Percentiles rank a stretch among this genome's conserved stretches.
Evolutionary conservation across 257 asterid genomes (phyloP).

Genomic region (Verbascum thapsus): DNA sequence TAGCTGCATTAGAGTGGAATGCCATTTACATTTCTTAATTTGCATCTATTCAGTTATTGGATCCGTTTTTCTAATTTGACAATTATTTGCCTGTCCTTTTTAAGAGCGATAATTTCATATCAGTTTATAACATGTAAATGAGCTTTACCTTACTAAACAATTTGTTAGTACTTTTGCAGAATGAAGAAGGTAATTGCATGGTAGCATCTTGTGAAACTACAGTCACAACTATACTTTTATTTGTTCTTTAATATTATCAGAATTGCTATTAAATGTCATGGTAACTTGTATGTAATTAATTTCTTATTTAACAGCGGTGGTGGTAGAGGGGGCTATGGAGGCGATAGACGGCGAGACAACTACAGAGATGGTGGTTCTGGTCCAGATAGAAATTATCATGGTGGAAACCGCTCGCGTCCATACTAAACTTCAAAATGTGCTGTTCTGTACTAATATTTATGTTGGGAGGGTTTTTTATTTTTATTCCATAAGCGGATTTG

Average conservation of each 20-base stretch:
- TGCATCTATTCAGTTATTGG: background rate
- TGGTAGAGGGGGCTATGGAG: slow-evolving; percentile 94
- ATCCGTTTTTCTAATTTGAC: background rate
- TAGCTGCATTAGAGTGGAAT: background rate
- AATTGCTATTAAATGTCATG: background rate
- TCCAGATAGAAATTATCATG: slow-evolving; percentile 84
- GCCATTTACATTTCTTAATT: background rate
- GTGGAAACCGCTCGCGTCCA: slow-evolving; percentile 97
- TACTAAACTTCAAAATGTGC: slow-evolving; percentile 56
- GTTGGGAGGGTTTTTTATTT: slow-evolving; percentile 69
- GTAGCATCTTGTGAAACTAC: background rate
- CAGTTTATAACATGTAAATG: background rate
- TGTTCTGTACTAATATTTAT: slow-evolving; percentile 73
- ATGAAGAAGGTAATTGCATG: background rate
- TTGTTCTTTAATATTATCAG: background rate
- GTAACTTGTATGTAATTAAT: slow-evolving; percentile 26
- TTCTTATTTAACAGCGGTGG: slow-evolving; percentile 63
- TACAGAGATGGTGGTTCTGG: slow-evolving; percentile 89
- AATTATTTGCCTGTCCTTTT: background rate
- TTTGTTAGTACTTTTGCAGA: background rate
- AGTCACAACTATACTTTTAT: background rate
- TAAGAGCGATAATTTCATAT: too few relatives aligned
- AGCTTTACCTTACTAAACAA: background rate
- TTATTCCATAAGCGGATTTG: slow-evolving; percentile 63
- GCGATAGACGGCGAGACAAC: slow-evolving; percentile 84